Conservation (phyloP, 257 asterid genomes). For the Echites panduratus region DNA sequence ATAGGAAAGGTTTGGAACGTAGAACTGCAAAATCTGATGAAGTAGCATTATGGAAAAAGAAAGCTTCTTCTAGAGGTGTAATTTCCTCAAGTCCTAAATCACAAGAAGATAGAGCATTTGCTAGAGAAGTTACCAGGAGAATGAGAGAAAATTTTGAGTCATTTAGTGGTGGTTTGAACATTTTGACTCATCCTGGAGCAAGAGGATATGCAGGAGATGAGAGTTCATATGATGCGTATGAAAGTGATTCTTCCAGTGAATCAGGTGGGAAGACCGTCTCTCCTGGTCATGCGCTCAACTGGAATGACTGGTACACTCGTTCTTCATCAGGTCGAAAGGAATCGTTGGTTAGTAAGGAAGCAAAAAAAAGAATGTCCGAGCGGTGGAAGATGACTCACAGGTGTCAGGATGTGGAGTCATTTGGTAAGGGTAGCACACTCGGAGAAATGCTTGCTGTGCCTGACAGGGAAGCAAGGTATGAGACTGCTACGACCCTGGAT, state of each 20-base stretch:
- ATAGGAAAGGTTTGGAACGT: conserved; percentile 34
- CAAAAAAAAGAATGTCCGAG: conserved; percentile 72
- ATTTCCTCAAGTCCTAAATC: conserved; percentile 38
- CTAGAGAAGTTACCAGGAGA: conserved; percentile 54
- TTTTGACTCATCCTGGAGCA: conserved; percentile 30
- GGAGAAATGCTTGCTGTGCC: conserved; percentile 79
- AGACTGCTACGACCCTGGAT: conserved; percentile 23
- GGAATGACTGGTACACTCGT: conserved; percentile 29
- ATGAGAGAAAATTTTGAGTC: conserved; percentile 43
- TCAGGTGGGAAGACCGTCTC: conserved; percentile 35
- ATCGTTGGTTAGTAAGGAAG: conserved; percentile 64
- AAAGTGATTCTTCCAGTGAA: conserved; percentile 67
- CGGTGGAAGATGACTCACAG: conserved; percentile 74
- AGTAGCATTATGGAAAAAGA: conserved; percentile 27
- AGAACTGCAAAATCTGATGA: conserved; percentile 29
- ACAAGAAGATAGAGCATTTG: conserved; percentile 56
- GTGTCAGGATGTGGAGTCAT: conserved; percentile 50
- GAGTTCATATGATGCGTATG: conserved; percentile 68
- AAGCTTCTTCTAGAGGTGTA: conserved; percentile 28
- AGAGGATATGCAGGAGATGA: conserved; percentile 89
- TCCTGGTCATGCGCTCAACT: conserved; percentile 41
- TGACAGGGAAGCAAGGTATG: conserved; percentile 31
- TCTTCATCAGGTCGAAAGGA: conserved; percentile 39
- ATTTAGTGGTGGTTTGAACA: conserved; percentile 28
- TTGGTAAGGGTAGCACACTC: conserved; percentile 53